Percentiles rank a stretch among this genome's conserved stretches.
Conservation (phyloP, 2,329 filamentous ascomycete genomes). For the Coleophoma cylindrospora region DNA sequence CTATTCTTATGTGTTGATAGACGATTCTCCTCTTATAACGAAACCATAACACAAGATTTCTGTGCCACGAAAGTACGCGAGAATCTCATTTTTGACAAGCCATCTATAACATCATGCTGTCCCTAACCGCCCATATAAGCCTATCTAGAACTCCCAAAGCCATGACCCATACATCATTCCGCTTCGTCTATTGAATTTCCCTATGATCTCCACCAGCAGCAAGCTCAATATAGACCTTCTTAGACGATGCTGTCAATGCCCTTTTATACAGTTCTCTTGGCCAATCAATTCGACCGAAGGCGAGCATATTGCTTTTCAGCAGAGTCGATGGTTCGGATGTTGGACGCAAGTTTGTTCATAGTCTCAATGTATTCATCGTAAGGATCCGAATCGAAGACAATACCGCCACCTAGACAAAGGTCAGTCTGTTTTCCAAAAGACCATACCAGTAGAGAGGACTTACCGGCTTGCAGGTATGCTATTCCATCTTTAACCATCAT, state of each 20-base stretch:
- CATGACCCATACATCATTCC: no score
- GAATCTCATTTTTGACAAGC: no score
- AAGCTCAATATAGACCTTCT: slow-evolving; percentile 17
- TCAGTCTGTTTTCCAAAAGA: neutral
- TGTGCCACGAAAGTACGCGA: no score
- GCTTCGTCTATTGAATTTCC: no score
- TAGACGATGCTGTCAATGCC: neutral
- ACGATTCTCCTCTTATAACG: slow-evolving; percentile 9
- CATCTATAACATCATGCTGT: no score
- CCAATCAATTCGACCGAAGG: slow-evolving; percentile 8
- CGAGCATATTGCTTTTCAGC: slow-evolving; percentile 58
- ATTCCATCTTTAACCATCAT: slow-evolving; percentile 92
- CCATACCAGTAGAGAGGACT: slow-evolving; percentile 18
- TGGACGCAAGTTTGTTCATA: slow-evolving; percentile 90
- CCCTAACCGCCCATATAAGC: no score
- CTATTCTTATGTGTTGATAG: neutral
- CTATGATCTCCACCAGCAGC: slow-evolving; percentile 10
- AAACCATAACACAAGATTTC: neutral
- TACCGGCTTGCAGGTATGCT: slow-evolving; percentile 81
- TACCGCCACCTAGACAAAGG: slow-evolving; percentile 3
- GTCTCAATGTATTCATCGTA: slow-evolving; percentile 95
- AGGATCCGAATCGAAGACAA: slow-evolving; percentile 70
- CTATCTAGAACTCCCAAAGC: no score
- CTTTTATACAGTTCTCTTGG: slow-evolving; percentile 1
- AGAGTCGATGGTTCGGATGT: slow-evolving; percentile 80